Percentiles rank a stretch among this genome's conserved stretches.
Conservation (phyloP, 169 alveolate species). For the Plasmodium knowlesi region DNA sequence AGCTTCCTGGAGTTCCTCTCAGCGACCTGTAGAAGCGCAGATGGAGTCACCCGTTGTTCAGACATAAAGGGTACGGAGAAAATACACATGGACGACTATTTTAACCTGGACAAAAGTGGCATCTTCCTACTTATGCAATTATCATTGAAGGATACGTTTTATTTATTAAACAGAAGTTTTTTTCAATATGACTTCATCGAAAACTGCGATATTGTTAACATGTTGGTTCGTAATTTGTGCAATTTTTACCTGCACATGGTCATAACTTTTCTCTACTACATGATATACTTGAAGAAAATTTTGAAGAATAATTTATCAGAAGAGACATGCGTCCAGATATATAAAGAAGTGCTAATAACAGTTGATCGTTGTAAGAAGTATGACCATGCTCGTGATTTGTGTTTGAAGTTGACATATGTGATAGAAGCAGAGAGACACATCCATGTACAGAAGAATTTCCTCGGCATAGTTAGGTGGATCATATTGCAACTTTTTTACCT, state of each 20-base stretch:
- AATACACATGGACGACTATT: neutral
- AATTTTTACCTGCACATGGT: constrained; percentile 43
- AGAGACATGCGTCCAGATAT: neutral
- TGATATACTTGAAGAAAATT: neutral
- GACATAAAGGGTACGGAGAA: neutral
- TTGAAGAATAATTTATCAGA: neutral
- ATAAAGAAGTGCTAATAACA: neutral
- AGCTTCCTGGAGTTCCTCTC: neutral
- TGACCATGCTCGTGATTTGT: neutral
- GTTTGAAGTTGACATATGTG: neutral
- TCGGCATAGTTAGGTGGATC: constrained; percentile 17
- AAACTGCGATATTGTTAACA: neutral
- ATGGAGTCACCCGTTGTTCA: neutral
- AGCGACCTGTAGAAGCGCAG: neutral
- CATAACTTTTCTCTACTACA: neutral
- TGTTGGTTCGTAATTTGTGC: constrained; percentile 13
- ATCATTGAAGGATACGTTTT: constrained; percentile 10
- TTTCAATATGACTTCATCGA: neutral
- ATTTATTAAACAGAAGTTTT: constrained; percentile 8
- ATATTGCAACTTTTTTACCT: constrained; percentile 33
- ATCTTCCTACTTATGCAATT: constrained; percentile 39
- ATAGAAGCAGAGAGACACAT: neutral
- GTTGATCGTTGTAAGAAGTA: neutral
- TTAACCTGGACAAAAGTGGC: constrained; percentile 51
- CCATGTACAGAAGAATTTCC: neutral